phyloP scores from a whole-genome alignment of 306 rosid species.

The Malus domestica region ASM211411v1 NC_041801.1:644501-645000 shows the following conservation, averaged over 20 bases:
- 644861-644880: constrained; percentile 32
- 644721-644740: background rate
- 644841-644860: constrained; percentile 22
- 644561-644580: constrained; percentile 25
- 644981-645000: constrained; percentile 14
- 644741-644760: background rate
- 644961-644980: constrained; percentile 11
- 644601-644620: constrained; percentile 15
- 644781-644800: constrained; percentile 7
- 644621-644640: constrained; percentile 32
- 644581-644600: constrained; percentile 14
- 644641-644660: constrained; percentile 7
- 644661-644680: constrained; percentile 25
- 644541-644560: background rate
- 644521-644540: background rate
- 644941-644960: constrained; percentile 19
- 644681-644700: constrained; percentile 40
- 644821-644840: constrained; percentile 6
- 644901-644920: constrained; percentile 16
- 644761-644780: constrained; percentile 25
- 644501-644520: constrained; percentile 1
- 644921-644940: constrained; percentile 19
- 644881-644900: constrained; percentile 38
- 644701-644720: constrained; percentile 48
- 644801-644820: constrained; percentile 15